Evolutionary conservation across 2,329 filamentous ascomycete species (phyloP).

Genomic region (Aspergillus hortae): DNA sequence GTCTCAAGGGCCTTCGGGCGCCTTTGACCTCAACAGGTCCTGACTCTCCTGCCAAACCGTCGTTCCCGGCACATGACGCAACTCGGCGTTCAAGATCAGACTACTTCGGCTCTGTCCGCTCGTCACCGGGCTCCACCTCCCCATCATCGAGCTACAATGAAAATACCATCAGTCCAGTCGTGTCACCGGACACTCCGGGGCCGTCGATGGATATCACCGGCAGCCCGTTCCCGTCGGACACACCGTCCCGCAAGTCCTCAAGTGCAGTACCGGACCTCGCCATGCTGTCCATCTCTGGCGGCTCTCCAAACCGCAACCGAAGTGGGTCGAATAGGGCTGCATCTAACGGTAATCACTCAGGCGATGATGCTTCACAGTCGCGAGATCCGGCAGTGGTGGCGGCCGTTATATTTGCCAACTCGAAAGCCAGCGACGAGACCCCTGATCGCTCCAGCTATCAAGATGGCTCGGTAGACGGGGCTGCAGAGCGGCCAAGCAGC

Average conservation of each 20-base stretch:
- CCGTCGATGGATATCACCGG: conserved; percentile 35
- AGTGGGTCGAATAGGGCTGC: conserved; percentile 6
- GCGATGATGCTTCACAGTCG: conserved; percentile 11
- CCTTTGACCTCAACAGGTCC: conserved; percentile 8
- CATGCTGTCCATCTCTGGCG: conserved; percentile 21
- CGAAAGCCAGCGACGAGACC: conserved; percentile 11
- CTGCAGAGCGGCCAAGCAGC: conserved; percentile 25
- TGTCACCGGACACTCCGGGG: conserved; percentile 33
- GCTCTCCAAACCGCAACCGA: conserved; percentile 13
- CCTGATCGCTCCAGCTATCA: conserved; percentile 11
- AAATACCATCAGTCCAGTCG: conserved; percentile 31
- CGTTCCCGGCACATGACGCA: conserved; percentile 6
- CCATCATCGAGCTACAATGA: conserved; percentile 24
- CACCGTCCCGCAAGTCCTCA: conserved; percentile 29
- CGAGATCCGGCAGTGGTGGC: conserved; percentile 26
- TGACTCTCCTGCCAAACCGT: conserved; percentile 10
- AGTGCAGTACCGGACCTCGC: conserved; percentile 27
- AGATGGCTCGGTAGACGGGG: conserved; percentile 13
- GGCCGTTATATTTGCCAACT: conserved; percentile 26
- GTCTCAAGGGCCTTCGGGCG: conserved; percentile 7
- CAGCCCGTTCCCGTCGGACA: conserved; percentile 17
- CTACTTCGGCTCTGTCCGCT: conserved; percentile 16
- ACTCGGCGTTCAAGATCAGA: conserved; percentile 8
- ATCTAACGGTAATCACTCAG: conserved; percentile 10
- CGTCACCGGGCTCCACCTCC: conserved; percentile 13